Evolutionary conservation across 768 basidiomycete species (phyloP).

Genomic region (Phaffia australis): DNA sequence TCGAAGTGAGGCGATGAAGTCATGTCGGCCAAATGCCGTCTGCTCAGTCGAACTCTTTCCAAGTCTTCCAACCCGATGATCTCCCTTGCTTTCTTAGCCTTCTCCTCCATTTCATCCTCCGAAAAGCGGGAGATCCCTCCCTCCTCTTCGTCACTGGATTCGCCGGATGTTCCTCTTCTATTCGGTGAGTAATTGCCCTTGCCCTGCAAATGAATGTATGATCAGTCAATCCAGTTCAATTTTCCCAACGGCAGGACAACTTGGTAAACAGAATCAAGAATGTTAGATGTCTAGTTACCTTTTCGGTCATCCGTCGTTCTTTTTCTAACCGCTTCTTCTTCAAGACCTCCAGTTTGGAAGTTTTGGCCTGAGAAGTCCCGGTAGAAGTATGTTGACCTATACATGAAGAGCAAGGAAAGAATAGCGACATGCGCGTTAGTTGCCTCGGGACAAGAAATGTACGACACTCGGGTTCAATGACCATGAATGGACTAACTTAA

Average conservation of each 20-base stretch:
- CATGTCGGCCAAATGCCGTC: slow-evolving; percentile 56
- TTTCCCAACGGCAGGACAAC: too few species aligned
- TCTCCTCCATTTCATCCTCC: slow-evolving; percentile 12
- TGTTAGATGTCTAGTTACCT: slow-evolving; percentile 44
- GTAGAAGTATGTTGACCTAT: slow-evolving; percentile 63
- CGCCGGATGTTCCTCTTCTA: slow-evolving; percentile 43
- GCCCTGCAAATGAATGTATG: neutral
- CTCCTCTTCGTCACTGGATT: slow-evolving; percentile 66
- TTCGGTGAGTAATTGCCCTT: slow-evolving; percentile 11
- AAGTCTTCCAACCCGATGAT: slow-evolving; percentile 53
- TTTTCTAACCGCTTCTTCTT: slow-evolving; percentile 79
- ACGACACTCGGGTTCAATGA: neutral
- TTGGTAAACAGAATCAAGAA: too few species aligned
- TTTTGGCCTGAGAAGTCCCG: slow-evolving; percentile 70
- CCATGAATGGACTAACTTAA: neutral
- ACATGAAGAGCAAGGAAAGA: slow-evolving; percentile 10
- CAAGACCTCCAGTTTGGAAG: slow-evolving; percentile 65
- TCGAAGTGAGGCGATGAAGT: slow-evolving; percentile 68
- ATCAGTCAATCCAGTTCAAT: too few species aligned
- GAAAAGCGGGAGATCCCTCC: slow-evolving; percentile 31
- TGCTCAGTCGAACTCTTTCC: slow-evolving; percentile 52
- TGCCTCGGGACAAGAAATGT: too few species aligned
- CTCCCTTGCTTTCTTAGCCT: slow-evolving; percentile 42
- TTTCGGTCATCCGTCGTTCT: slow-evolving; percentile 59
- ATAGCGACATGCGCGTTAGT: neutral